Evolutionary conservation across 2,329 filamentous ascomycete genomes (phyloP).

Genomic region (Colletotrichum endophyticum): DNA sequence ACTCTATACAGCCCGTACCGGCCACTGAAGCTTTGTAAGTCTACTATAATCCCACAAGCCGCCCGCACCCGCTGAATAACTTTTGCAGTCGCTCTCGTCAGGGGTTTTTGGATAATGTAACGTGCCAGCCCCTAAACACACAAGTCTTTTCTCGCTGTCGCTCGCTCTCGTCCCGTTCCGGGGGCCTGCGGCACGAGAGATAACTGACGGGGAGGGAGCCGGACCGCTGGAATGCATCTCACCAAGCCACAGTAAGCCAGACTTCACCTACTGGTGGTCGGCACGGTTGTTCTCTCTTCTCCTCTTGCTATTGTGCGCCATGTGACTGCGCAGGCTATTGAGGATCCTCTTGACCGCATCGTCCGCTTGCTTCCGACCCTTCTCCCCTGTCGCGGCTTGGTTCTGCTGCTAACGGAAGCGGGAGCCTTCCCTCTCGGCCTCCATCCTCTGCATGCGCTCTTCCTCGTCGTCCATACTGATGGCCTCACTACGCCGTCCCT

Average conservation of each 20-base stretch:
- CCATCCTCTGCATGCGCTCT: constrained; percentile 58
- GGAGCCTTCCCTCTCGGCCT: constrained; percentile 63
- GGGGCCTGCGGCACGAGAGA: neutral
- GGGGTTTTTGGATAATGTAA: neutral
- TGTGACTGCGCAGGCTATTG: neutral
- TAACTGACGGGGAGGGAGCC: neutral
- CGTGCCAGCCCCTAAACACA: neutral
- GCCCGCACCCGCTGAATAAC: neutral
- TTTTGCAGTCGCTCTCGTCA: neutral
- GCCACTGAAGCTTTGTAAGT: neutral
- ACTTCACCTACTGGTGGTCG: neutral
- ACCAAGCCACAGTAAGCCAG: neutral
- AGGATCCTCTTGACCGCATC: neutral
- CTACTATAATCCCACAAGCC: neutral
- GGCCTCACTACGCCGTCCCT: constrained; percentile 54
- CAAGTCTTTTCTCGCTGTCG: neutral
- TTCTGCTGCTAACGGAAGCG: constrained; percentile 46
- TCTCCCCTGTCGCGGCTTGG: neutral
- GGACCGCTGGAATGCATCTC: neutral
- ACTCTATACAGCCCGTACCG: neutral
- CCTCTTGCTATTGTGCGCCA: neutral
- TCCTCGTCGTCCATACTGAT: constrained; percentile 54
- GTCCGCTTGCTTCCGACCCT: neutral
- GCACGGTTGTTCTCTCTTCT: neutral
- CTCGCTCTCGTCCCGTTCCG: neutral